Evolutionary conservation across 139 green algal species (phyloP), one percentile per base, ranked within the genome.

Genomic region (Chlorella sp.): DNA sequence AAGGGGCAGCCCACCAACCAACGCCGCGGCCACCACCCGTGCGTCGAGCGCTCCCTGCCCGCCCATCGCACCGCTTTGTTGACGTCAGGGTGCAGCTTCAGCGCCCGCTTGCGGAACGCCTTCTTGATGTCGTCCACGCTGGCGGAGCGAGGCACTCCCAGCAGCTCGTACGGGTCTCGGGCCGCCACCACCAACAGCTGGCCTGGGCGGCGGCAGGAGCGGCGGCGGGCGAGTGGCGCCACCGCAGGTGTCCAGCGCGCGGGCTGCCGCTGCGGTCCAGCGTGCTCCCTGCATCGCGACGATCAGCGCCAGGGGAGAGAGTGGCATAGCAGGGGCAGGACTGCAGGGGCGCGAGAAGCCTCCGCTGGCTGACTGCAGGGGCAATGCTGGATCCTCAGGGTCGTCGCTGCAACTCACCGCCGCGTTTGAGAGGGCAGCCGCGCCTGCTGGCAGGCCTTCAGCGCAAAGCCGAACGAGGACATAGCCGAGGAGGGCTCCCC

Each of bases 61-160:
- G 44, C 0, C 54, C 19, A 1, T 1, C 89, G 62, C 56, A 95
- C 92, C 80, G 92, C 93, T 70, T 94, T 95, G 78, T 97, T 96
- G 26, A 97, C 95, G 68, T 98, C 92, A 64, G 95, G 95, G 78
- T 98, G 95, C 34, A 97, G 89, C 86, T 98, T 96, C 40, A 98
- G 86, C 14, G 95, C 95, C 16, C 92, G 90, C 79, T 96, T 95
- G 34, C 93, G 89, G 82, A 95, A 98, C 6, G 95, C 94, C 16
- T 88, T 84, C 85, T 97, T 98, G 58, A 98, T 91, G 3, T 94
- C 90, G 13, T 93, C 91, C 11, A 84, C 65, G 32, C 83, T 89
- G 34, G 94, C 93, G 1, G 46, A 58, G 16, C 79, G 72, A 0
- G 72, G 1, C 1, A 98, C 88, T 20, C 90, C 93, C 41, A 98